phyloP scores from a whole-genome alignment of 768 basidiomycete genomes.

The Amanita molliuscula region DNA sequence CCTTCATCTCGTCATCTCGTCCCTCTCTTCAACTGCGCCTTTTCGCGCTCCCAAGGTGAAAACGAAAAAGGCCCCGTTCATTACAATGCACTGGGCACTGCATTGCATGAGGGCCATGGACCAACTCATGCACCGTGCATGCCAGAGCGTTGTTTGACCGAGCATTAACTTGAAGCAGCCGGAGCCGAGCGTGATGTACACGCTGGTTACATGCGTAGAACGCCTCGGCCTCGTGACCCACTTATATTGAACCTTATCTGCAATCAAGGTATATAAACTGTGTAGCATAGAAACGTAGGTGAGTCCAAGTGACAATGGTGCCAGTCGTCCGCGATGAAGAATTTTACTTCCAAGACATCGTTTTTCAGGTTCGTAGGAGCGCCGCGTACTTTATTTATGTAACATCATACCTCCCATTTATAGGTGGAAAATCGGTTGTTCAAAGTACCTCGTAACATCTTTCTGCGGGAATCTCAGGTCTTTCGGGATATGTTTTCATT shows the following conservation, averaged over 20 bases:
- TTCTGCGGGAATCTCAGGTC: background rate
- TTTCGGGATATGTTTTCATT: conserved; percentile 2
- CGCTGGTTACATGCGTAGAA: too few relatives aligned
- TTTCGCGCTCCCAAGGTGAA: too few relatives aligned
- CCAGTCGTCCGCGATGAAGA: background rate
- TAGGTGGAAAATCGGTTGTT: conserved; percentile 3
- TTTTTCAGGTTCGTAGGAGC: background rate
- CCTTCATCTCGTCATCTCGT: too few relatives aligned
- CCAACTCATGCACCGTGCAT: background rate
- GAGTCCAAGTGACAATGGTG: background rate
- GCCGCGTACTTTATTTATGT: background rate
- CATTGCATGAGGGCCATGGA: too few relatives aligned
- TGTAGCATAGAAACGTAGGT: background rate
- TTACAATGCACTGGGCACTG: too few relatives aligned
- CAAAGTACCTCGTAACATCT: background rate
- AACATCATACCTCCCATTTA: background rate
- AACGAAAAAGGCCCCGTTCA: too few relatives aligned
- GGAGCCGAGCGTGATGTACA: too few relatives aligned
- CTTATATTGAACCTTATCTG: background rate
- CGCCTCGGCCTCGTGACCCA: background rate
- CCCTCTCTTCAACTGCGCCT: too few relatives aligned
- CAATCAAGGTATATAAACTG: background rate
- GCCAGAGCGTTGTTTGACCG: background rate
- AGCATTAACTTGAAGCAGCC: background rate
- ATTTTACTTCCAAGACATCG: conserved; percentile 1